Base-by-base conservation (phyloP, 768 basidiomycete species). In the Tylopilus balloui region DNA sequence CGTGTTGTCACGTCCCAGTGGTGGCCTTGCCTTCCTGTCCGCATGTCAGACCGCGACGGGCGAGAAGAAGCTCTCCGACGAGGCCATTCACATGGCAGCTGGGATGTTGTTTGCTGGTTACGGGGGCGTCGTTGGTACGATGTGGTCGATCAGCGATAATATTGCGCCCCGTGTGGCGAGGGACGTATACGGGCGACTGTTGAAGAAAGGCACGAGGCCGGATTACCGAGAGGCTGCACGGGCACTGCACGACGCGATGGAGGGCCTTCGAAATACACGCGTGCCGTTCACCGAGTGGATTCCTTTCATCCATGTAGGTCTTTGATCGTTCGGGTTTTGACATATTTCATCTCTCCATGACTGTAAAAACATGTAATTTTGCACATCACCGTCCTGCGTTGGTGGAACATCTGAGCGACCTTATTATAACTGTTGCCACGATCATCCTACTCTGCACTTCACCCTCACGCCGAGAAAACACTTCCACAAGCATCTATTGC, bases 101-200 rank as follows among this genome's bases (percentile, higher is more conserved):
- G 45, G 70, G 3, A 71, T 77, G 69, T 51, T 71, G 40, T 50
- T 62, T 28, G 61, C 59, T 0, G 69, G 69, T 4, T 70, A 58
- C 40, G 37, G 48, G 5, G 58, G 64, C 0, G 45, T 47, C 3
- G 14, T 47, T 17, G 27, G 28, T 8, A 38, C 37, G 37, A 39
- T 47, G 45, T 47, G 37, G 45, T 39, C 37, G 37, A 31, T 47
- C 37, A 29, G 37, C 15, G 45, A 47, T 13, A 29, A 8, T 1
- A 63, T 70, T 49, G 75, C 66, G 4, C 69, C 72, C 8, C 12
- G 32, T 3, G 53, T 75, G 41, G 61, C 70, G 3, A 52, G 52
- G 28, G 54, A 56, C 12, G 65, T 74, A 24, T 75, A 75, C 8
- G 10, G 11, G n/a, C 23, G 40, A 5, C 21, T 54, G 14, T 36